Evolutionary conservation across 345 rosid species (phyloP), one percentile per base, ranked within the genome.

Genomic region (Eucalyptus pauciflora): DNA sequence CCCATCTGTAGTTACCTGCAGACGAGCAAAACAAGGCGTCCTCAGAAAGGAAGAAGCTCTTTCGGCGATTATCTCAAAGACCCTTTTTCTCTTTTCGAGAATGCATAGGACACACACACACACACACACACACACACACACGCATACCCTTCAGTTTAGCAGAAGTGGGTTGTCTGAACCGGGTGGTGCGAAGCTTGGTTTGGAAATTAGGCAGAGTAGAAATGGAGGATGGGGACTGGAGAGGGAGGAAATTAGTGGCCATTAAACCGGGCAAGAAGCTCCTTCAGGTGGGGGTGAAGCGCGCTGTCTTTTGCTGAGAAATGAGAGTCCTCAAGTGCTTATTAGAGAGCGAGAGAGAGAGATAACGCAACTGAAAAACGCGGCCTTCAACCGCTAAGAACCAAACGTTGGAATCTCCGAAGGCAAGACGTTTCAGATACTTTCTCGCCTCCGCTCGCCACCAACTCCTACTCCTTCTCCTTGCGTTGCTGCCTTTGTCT

Each of bases 211-310:
- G 49, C 71, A 37, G 15, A 4, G 33, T 56, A 7, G 33, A 14
- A 49, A 86, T 86, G 54, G 87, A 16, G 87, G 87, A 64, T 3
- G 83, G 25, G 85, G 71, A 71, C 85, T 43, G 88, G 43, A 88
- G 85, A 51, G 85, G 85, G 56, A 88, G 62, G 69, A 50, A 69
- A 85, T 80, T 87, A 22, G 88, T 87, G 89, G 92, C 89, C 92
- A 88, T 90, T 79, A 64, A 56, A 29, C 58, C 41, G 33, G 10
- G 58, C 48, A 22, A 76, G 83, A 37, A 76, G 83, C 83, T 41
- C 29, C 83, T 41, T 76, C 48, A 11, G 83, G 31, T 7, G 13
- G 83, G 13, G 83, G 16, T 12, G 22, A 15, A 24, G 24, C 24
- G 83, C 83, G 48, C 31, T 41, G 48, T 13, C 10, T 64, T n/a